A percentile compares a stretch with the other conserved stretches of the same genome.
phyloP scores from a whole-genome alignment of 139 green algal species.

The Micractinium sp. region DNA sequence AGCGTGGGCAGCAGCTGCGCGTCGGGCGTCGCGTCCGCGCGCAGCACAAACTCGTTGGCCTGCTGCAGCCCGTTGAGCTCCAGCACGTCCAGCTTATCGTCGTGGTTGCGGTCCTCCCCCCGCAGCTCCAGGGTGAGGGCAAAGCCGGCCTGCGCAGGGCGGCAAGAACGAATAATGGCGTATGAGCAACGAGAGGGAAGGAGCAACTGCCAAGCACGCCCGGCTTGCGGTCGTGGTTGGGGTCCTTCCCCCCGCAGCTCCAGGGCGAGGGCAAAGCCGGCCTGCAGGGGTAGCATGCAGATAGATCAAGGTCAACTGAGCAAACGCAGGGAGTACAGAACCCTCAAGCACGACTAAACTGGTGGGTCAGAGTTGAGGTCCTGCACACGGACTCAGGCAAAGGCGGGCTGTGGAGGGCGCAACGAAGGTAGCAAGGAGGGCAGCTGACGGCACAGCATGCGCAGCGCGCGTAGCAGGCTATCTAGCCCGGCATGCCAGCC shows the following conservation, averaged over 20 bases:
- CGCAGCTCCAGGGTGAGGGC: constrained; percentile 76
- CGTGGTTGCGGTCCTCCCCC: constrained; percentile 71
- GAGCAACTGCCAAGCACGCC: constrained; percentile 69
- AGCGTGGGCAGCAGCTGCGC: constrained; percentile 82
- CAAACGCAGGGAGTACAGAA: no score
- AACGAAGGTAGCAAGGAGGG: no score
- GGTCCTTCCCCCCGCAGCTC: constrained; percentile 73
- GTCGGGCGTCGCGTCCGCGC: constrained; percentile 39
- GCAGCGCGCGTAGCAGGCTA: no score
- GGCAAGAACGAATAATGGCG: background rate
- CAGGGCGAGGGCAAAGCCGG: constrained; percentile 80
- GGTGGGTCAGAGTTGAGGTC: no score
- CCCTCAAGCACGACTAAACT: no score
- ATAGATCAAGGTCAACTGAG: no score
- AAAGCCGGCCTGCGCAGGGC: constrained; percentile 70
- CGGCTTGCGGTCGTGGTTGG: constrained; percentile 87
- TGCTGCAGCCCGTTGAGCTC: constrained; percentile 73
- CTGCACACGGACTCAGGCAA: no score
- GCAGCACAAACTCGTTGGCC: constrained; percentile 60
- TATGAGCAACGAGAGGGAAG: background rate
- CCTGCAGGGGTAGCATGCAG: constrained; percentile 60
- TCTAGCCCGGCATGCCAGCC: no score
- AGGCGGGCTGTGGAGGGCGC: no score
- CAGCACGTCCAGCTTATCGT: constrained; percentile 93
- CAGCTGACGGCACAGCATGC: no score